Evolutionary conservation across 768 basidiomycete genomes (phyloP), one percentile per base, ranked within the genome.

Genomic region (Pleurotus sapidus): DNA sequence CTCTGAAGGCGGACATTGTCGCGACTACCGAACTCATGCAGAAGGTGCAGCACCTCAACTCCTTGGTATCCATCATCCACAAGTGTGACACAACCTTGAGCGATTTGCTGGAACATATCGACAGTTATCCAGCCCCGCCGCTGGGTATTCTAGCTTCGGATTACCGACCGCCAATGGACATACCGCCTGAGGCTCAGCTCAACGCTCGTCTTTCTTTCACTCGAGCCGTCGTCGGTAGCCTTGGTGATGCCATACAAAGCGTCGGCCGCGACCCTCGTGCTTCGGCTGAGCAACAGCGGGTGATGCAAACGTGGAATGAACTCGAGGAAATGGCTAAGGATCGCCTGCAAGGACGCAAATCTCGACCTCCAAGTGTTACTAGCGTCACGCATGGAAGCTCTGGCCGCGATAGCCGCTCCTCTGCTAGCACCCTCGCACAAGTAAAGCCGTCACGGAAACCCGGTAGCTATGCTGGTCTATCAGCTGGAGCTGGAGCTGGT

Each of bases 61-160:
- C 75, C n/a, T 72, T 93, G 48, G 70, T 76, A 4, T 70, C 76
- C 18, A 65, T 74, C 37, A 68, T 88, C 7, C 75, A 76, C 24
- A 65, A 67, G 17, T 92, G 90, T 62, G 93, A 95, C 66, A 73
- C 77, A n/a, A 83, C 86, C 18, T 75, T 94, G 45, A 95, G 93
- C 63, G 91, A 94, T 68, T 76, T 95, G 4, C 74, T 95, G 46
- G 90, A 93, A 64, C 90, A 93, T 64, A 78, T 93, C 55, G 93
- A 95, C 67, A 91, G 88, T 63, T 93, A 86, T 65, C 92, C 93
- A 7, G 78, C 82, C 2, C 67, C 75, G 30, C 87, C 86, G 4
- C 67, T 74, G 24, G 76, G 79, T 4, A 70, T 79, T 2, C 66
- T 86, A 30, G 76, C 82, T 3, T 84, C 84, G 20, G 70, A 75